Conservation (phyloP, 257 asterid species). For the Nicotiana tomentosiformis region DNA sequence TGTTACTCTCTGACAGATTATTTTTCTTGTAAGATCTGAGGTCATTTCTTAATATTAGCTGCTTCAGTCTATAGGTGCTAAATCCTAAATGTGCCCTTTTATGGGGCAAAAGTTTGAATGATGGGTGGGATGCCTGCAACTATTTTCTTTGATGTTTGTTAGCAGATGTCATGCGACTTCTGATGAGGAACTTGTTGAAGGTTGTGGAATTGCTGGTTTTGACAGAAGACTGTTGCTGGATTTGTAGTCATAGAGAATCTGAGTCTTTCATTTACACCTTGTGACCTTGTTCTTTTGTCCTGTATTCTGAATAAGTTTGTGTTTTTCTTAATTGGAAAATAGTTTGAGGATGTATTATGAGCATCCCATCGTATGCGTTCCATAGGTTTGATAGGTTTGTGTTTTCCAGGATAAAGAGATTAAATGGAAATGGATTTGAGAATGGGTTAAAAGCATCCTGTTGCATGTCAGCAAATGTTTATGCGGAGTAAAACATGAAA, state of each 20-base stretch:
- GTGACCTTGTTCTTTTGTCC: background rate
- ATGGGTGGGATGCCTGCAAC: background rate
- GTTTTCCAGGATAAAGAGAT: background rate
- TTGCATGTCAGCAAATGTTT: background rate
- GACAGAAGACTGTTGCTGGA: background rate
- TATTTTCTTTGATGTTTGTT: background rate
- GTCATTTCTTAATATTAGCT: background rate
- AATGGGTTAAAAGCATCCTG: background rate
- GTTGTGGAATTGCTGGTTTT: background rate
- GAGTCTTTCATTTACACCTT: background rate
- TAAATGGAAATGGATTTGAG: background rate
- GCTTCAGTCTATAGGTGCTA: background rate
- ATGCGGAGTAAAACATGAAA: background rate
- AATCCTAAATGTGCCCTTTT: background rate
- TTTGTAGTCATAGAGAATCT: background rate
- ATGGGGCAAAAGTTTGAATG: background rate
- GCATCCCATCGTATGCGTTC: background rate
- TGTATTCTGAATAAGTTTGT: background rate
- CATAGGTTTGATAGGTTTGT: background rate
- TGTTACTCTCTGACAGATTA: background rate
- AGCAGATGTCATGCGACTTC: background rate
- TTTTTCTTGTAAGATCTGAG: background rate
- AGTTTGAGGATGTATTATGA: background rate
- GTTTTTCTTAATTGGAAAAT: background rate
- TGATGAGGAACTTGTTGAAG: background rate